Conservation (phyloP, 1,284 basidiomycete species). For the Leccinum proliferum region DNA sequence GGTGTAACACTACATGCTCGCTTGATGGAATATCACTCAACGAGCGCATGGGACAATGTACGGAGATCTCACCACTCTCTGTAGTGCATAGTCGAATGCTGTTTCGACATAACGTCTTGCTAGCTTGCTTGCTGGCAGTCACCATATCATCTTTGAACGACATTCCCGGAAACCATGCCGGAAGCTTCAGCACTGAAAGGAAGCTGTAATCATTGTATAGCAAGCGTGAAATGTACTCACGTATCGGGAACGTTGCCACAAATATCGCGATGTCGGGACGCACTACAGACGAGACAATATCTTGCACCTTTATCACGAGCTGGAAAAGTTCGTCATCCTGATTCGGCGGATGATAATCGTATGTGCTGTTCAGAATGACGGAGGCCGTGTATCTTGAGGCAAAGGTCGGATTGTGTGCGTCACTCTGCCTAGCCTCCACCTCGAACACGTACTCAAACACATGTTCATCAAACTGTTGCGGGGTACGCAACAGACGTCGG, state of each 20-base stretch:
- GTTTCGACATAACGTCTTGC: not conserved
- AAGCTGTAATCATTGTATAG: not conserved
- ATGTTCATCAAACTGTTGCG: not conserved
- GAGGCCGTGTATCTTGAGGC: not conserved
- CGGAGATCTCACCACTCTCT: not conserved
- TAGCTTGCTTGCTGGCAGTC: not conserved
- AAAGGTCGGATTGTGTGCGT: not conserved
- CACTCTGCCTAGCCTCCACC: not conserved
- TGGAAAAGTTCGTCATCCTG: not conserved
- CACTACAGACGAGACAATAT: not conserved
- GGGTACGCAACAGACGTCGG: not conserved
- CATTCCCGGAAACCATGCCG: slow-evolving; percentile 1
- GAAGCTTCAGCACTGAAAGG: slow-evolving; percentile 5
- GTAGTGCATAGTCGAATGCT: not conserved
- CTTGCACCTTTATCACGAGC: not conserved
- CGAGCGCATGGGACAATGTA: not conserved
- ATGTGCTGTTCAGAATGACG: not conserved
- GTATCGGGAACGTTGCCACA: slow-evolving; percentile 9
- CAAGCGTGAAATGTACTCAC: slow-evolving; percentile 4
- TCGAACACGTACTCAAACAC: not conserved
- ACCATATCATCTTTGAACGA: not conserved
- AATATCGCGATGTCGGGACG: slow-evolving; percentile 1
- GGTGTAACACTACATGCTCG: not conserved
- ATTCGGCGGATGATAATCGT: not conserved
- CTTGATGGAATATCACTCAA: not conserved